Percentiles rank a stretch among this genome's conserved stretches.
phyloP scores from a whole-genome alignment of 768 basidiomycete genomes.

The Boletellus sp. region DNA sequence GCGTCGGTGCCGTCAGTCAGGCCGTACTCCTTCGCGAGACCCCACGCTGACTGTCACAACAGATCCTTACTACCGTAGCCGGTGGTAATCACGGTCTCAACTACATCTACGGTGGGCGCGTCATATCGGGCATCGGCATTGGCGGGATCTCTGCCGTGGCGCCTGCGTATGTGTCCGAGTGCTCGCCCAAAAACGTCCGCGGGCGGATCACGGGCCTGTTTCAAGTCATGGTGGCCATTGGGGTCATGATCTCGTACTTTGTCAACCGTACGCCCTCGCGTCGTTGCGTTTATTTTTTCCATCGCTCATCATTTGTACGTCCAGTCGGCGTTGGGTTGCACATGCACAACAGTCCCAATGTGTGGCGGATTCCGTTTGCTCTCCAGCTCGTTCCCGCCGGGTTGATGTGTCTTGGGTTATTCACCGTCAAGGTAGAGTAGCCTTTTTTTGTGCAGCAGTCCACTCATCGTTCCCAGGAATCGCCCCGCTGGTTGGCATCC shows the following conservation, averaged over 20 bases:
- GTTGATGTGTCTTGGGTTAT: conserved; percentile 61
- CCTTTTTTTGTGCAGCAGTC: not conserved
- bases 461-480: conserved; percentile 46
- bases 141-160: conserved; percentile 82
- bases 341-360: conserved; percentile 39
- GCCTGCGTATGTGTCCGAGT: conserved; percentile 84
- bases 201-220: conserved; percentile 83
- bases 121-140: conserved; percentile 75
- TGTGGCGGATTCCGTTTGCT: conserved; percentile 75
- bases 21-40: not conserved
- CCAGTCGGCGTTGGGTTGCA: conserved; percentile 60
- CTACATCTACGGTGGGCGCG: conserved; percentile 78
- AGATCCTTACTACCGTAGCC: conserved; percentile 73
- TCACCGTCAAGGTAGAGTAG: conserved; percentile 54
- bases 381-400: conserved; percentile 74
- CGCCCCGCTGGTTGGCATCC: conserved; percentile 73
- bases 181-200: conserved; percentile 81
- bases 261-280: conserved; percentile 56
- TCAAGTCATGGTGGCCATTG: conserved; percentile 81
- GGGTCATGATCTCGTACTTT: conserved; percentile 84
- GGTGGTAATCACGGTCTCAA: conserved; percentile 51
- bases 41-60: not conserved
- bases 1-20: conserved; percentile 63
- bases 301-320: not conserved
- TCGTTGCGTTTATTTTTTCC: conserved; percentile 1